Evolutionary conservation across 2,329 filamentous ascomycete genomes (phyloP), one percentile per base, ranked within the genome.

Genomic region (Colletotrichum australisinense): DNA sequence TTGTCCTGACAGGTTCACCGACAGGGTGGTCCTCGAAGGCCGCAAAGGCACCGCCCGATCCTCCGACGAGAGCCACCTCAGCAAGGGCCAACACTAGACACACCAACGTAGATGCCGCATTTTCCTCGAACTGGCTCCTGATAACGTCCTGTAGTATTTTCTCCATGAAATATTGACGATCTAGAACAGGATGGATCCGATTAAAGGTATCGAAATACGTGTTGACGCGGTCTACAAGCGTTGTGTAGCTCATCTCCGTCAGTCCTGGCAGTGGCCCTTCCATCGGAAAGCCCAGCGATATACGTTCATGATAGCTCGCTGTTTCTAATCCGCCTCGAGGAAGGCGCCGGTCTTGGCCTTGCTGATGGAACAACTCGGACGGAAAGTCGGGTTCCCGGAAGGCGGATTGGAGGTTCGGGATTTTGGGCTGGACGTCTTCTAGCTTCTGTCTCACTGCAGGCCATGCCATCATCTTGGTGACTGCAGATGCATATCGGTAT

Each of bases 181-280:
- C 89, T 77, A 92, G 82, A 49, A 92, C 85, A 0, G 90, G 90
- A 76, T 88, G 87, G 16, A 91, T 77, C 14, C 89, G 83, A 77
- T 92, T 91, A 80, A 90, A 89, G 1, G 85, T 88, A 76, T 90
- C 87, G 77, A 92, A 92, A 77, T 89, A 92, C 0, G 85, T 84
- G 62, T 87, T 88, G 70, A 85, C 85, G 49, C 89, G 82, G 28
- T 82, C 81, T 70, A 86, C 84, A 80, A 91, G 87, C 3, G 82
- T 82, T 6, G 89, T 87, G 78, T 85, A 85, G 14, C 83, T 84
- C 60, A 91, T 76, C 5, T 77, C 78, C 3, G 62, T 53, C 9
- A 71, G 55, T 14, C 58, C 28, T 14, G 24, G 42, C n/a, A 11
- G 11, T 9, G 26, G 22, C 16, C 67, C 46, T 14, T 69, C 62